phyloP scores from a whole-genome alignment of 495 filamentous ascomycete species.

The Parmelia sp. region DNA sequence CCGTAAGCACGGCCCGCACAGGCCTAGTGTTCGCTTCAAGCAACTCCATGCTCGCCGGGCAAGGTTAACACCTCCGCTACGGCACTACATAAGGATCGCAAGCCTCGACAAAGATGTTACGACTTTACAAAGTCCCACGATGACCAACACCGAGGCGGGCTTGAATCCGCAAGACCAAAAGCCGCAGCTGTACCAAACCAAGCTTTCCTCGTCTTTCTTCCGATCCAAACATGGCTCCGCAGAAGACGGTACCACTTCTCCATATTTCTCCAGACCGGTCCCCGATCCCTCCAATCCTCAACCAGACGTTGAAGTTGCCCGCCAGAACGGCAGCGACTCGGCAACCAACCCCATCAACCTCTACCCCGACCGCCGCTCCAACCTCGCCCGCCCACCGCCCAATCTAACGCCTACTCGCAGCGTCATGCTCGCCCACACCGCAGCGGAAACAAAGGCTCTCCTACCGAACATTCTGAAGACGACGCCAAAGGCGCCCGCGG shows the following conservation, averaged over 20 bases:
- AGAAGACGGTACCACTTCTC: background rate
- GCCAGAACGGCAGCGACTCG: background rate
- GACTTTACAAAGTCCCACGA: background rate
- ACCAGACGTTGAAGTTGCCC: background rate
- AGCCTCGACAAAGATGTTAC: background rate
- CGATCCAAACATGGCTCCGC: background rate
- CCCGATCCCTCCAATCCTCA: background rate
- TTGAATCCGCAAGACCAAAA: background rate
- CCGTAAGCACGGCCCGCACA: background rate
- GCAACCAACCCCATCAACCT: background rate
- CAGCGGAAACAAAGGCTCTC: constrained; percentile 25
- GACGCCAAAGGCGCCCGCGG: constrained; percentile 27
- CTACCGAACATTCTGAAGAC: constrained; percentile 26
- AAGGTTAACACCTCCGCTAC: background rate
- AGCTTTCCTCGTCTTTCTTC: constrained; percentile 11
- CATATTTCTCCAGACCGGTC: background rate
- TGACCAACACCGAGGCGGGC: background rate
- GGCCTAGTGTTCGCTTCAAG: background rate
- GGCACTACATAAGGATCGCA: background rate
- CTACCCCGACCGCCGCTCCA: constrained; percentile 17
- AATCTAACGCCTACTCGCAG: constrained; percentile 14
- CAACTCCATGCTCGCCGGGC: background rate
- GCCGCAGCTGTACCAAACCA: constrained; percentile 7
- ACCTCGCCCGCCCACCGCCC: constrained; percentile 13
- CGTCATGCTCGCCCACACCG: constrained; percentile 16